These are phyloP conservation scores for Tetrahymena malaccensis DNA, from an alignment of 73 alveolate species.

Conservation along the genomic window DNA sequence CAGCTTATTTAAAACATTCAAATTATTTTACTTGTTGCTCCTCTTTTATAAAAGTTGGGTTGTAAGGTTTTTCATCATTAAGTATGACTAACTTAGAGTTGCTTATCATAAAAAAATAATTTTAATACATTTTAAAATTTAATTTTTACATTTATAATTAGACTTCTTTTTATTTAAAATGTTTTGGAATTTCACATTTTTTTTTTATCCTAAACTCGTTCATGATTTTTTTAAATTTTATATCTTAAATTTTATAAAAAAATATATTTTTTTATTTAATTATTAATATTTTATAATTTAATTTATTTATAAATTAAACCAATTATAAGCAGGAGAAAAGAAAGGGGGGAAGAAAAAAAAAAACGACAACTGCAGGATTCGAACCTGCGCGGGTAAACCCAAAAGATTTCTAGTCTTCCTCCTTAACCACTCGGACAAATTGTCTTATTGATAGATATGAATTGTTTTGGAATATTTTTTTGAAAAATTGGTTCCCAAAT, in stretches of 20 bases:
- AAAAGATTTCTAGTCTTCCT: conserved; percentile 52
- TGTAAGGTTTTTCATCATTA: neutral
- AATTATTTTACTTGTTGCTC: neutral
- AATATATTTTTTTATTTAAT: no score
- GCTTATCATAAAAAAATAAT: neutral
- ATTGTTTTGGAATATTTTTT: neutral
- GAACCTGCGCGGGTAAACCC: conserved; percentile 62
- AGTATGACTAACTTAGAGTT: neutral
- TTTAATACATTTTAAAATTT: neutral
- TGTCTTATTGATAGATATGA: neutral
- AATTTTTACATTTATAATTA: neutral
- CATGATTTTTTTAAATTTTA: neutral
- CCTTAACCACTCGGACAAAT: conserved; percentile 61
- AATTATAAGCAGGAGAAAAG: neutral
- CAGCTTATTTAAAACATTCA: neutral
- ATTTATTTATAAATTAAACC: neutral
- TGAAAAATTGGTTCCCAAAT: neutral
- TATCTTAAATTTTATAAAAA: no score
- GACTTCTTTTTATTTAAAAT: neutral
- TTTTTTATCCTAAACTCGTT: neutral
- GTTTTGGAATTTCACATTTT: neutral
- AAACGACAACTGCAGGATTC: conserved; percentile 63
- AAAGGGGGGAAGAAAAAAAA: neutral
- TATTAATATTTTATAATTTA: no score
- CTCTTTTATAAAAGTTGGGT: neutral